Evolutionary conservation across 2,329 filamentous ascomycete species (phyloP).

Genomic region (Fusarium chaquense): DNA sequence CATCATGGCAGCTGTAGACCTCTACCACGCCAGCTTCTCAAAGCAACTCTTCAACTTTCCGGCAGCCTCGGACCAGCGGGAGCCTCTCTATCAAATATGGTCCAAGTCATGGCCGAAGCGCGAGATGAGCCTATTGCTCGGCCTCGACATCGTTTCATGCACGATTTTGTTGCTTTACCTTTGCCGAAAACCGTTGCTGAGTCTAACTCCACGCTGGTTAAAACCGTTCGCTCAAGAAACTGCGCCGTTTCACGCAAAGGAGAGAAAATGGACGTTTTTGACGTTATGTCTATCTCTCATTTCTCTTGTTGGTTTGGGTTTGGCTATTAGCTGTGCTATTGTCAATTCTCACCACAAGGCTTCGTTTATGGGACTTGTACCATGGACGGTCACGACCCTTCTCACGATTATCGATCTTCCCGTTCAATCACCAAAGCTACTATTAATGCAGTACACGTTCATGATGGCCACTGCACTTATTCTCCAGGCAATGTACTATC

Average conservation of each 20-base stretch:
- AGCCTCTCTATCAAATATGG: constrained; percentile 8
- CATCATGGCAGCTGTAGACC: constrained; percentile 27
- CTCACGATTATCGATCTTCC: constrained; percentile 56
- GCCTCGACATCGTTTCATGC: constrained; percentile 46
- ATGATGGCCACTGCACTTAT: constrained; percentile 51
- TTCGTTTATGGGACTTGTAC: constrained; percentile 52
- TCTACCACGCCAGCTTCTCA: constrained; percentile 32
- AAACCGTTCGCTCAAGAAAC: constrained; percentile 59
- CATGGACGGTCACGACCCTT: constrained; percentile 56
- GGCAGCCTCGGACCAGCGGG: not conserved
- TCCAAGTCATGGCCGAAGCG: constrained; percentile 7
- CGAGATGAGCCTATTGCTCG: constrained; percentile 38
- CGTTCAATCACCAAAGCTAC: constrained; percentile 56
- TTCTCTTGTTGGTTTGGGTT: constrained; percentile 52
- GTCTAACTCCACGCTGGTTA: constrained; percentile 55
- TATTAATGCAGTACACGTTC: constrained; percentile 56
- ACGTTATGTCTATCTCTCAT: constrained; percentile 52
- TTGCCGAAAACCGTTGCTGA: constrained; percentile 42
- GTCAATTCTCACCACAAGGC: constrained; percentile 46
- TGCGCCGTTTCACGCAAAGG: constrained; percentile 34
- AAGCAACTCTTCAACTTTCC: constrained; percentile 19
- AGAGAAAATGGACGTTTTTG: constrained; percentile 56
- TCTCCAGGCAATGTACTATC: constrained; percentile 49
- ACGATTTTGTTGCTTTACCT: constrained; percentile 50
- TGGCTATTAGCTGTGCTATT: constrained; percentile 50